These are phyloP conservation scores for Adansonia madagascariensis DNA, from an alignment of 441 rosid genomes.

Conservation along the genomic window DNA sequence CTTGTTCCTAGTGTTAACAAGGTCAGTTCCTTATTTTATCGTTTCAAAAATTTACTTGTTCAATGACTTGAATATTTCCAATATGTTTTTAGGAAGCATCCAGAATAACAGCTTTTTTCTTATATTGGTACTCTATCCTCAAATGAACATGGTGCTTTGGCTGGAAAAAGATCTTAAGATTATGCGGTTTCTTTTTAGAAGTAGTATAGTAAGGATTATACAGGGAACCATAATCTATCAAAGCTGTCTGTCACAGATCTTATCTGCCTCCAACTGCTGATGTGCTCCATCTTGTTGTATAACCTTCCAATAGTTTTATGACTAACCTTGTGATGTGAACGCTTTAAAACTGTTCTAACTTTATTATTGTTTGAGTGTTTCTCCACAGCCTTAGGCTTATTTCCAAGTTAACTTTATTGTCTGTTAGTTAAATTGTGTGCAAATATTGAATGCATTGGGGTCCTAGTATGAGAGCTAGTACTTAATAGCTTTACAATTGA, in stretches of 20 bases:
- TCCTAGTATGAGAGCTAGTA: not conserved
- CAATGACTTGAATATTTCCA: conserved; percentile 2
- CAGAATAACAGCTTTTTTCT: conserved; percentile 5
- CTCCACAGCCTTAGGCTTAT: not conserved
- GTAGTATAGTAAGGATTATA: conserved; percentile 9
- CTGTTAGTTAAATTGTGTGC: not conserved
- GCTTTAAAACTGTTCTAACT: not conserved
- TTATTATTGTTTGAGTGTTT: not conserved
- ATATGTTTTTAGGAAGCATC: not conserved
- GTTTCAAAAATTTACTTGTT: conserved; percentile 19
- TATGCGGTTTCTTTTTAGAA: not conserved
- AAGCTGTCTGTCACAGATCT: not conserved
- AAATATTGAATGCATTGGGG: conserved; percentile 12
- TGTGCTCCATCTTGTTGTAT: not conserved
- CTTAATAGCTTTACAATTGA: conserved; percentile 15
- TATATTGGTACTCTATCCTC: conserved; percentile 18
- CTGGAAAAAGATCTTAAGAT: not conserved
- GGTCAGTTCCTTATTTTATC: conserved; percentile 45
- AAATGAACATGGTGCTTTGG: not conserved
- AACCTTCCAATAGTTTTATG: not conserved
- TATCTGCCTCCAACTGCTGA: not conserved
- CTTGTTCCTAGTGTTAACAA: conserved; percentile 98
- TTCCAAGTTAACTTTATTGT: not conserved
- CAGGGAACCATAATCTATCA: not conserved
- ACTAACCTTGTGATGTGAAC: not conserved